phyloP scores from a whole-genome alignment of 495 filamentous ascomycete genomes.

The Podospora pseudocomata region DNA sequence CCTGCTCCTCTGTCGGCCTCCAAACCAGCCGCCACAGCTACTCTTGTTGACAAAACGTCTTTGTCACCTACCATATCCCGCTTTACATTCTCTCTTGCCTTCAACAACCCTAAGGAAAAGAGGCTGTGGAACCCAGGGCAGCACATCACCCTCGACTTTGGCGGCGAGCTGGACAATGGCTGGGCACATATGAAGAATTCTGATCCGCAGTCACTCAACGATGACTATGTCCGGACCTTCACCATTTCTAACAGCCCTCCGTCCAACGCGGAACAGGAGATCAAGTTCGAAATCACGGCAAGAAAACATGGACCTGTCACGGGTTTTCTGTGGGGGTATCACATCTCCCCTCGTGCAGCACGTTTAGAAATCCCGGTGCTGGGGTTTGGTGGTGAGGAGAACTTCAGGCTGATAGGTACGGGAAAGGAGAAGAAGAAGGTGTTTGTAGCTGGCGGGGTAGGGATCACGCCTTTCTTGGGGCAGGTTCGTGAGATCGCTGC shows the following conservation, averaged over 20 bases:
- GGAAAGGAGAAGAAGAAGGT: conserved; percentile 25
- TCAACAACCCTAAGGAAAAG: neutral
- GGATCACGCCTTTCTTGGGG: conserved; percentile 72
- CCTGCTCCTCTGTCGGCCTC: conserved; percentile 9
- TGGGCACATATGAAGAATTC: conserved; percentile 79
- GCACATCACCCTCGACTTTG: conserved; percentile 70
- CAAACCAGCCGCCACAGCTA: conserved; percentile 39
- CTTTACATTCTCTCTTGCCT: conserved; percentile 58
- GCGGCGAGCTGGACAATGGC: conserved; percentile 60
- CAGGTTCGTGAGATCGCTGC: conserved; percentile 44
- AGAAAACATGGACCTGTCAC: conserved; percentile 66
- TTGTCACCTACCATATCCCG: conserved; percentile 63
- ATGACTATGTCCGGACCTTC: conserved; percentile 79
- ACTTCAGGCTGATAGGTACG: conserved; percentile 14
- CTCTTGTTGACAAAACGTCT: conserved; percentile 48
- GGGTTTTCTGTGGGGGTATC: conserved; percentile 56
- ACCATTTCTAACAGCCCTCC: conserved; percentile 62
- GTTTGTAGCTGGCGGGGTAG: conserved; percentile 74
- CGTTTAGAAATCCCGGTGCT: conserved; percentile 61
- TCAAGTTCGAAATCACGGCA: conserved; percentile 67
- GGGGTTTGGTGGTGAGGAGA: conserved; percentile 66
- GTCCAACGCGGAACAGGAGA: conserved; percentile 6
- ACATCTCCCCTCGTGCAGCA: conserved; percentile 33
- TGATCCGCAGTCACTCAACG: conserved; percentile 73
- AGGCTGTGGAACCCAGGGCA: conserved; percentile 61